Percentiles rank a stretch among this genome's conserved stretches.
Conservation (phyloP, 2,329 filamentous ascomycete genomes). For the Colletotrichum lini region DNA sequence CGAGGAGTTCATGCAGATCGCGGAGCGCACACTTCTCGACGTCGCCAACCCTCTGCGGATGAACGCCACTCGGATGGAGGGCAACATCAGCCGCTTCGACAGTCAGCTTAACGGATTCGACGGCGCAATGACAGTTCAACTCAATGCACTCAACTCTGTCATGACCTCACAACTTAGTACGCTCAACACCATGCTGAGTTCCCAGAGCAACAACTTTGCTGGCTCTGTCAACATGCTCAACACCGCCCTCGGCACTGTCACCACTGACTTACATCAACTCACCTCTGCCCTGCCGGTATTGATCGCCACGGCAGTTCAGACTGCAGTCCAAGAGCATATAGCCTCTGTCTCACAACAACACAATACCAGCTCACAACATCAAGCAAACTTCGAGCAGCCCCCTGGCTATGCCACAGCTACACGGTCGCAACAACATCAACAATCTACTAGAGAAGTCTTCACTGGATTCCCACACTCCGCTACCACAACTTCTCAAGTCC, state of each 20-base stretch:
- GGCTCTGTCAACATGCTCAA: too few relatives aligned
- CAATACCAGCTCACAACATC: fast-evolving
- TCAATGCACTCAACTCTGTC: neutral
- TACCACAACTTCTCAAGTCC: neutral
- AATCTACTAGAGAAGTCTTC: neutral
- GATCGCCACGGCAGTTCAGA: neutral
- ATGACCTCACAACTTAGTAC: neutral
- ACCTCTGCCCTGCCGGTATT: neutral
- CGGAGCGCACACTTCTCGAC: conserved; percentile 39
- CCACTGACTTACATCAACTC: neutral
- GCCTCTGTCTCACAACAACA: neutral
- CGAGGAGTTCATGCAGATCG: conserved; percentile 41
- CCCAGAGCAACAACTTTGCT: neutral
- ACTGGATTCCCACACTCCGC: neutral
- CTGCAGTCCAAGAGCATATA: conserved; percentile 7
- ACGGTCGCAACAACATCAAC: neutral
- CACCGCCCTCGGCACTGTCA: neutral
- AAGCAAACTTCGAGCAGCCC: neutral
- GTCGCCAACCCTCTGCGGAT: conserved; percentile 39
- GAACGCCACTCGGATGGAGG: conserved; percentile 16
- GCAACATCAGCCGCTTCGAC: conserved; percentile 8
- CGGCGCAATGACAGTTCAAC: neutral
- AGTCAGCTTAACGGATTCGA: conserved; percentile 11
- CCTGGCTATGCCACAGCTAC: conserved; percentile 8
- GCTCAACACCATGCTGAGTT: neutral